Conservation (phyloP, 2,329 filamentous ascomycete genomes). For the Fusarium napiforme region DNA sequence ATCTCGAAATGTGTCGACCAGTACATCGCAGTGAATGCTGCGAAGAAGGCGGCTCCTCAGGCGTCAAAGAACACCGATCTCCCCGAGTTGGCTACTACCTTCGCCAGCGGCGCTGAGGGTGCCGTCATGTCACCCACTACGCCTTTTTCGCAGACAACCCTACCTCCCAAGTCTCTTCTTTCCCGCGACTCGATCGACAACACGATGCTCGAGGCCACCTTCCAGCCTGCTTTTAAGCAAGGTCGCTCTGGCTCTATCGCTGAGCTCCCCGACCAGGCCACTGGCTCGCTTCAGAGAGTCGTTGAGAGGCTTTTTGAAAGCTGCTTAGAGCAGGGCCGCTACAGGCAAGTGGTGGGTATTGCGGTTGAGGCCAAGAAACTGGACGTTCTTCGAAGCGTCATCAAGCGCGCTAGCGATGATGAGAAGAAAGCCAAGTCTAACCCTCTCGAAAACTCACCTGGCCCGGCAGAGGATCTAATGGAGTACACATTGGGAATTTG, state of each 20-base stretch:
- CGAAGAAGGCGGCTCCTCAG: constrained; percentile 60
- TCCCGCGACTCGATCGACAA: constrained; percentile 80
- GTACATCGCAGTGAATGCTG: constrained; percentile 81
- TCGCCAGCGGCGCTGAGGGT: constrained; percentile 74
- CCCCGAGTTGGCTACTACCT: constrained; percentile 83
- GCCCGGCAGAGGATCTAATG: constrained; percentile 89
- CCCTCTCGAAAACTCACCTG: constrained; percentile 58
- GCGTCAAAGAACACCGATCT: constrained; percentile 60
- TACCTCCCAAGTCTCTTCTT: constrained; percentile 95
- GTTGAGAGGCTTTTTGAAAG: constrained; percentile 92
- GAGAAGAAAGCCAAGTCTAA: constrained; percentile 76
- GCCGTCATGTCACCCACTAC: constrained; percentile 89
- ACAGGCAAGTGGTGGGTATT: constrained; percentile 96
- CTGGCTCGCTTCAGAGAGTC: constrained; percentile 82
- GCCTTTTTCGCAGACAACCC: constrained; percentile 91
- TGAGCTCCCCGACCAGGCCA: constrained; percentile 73
- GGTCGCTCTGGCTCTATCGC: constrained; percentile 70
- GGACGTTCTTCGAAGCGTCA: constrained; percentile 85
- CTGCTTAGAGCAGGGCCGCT: constrained; percentile 86
- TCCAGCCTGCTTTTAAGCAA: constrained; percentile 64
- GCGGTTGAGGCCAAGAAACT: constrained; percentile 94
- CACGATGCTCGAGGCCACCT: constrained; percentile 68
- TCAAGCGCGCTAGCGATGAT: constrained; percentile 88
- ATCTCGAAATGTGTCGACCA: constrained; percentile 98
- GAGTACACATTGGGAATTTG: constrained; percentile 96